Base-by-base conservation (phyloP, 2,329 filamentous ascomycete genomes). In the Thelonectria rubi region DNA sequence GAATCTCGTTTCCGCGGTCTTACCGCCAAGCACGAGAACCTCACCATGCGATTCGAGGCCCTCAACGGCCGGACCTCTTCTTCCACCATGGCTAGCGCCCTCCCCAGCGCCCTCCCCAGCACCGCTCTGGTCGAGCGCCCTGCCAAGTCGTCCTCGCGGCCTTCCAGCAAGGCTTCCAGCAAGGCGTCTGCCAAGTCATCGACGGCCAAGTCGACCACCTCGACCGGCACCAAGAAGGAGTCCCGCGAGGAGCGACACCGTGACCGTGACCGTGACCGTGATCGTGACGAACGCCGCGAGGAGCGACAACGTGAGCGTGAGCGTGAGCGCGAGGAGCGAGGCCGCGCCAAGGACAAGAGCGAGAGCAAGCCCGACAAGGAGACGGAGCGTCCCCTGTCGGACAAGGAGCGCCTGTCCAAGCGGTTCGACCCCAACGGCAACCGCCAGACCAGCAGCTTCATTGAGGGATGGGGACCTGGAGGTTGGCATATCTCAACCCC, bases 401-500 rank as follows among this genome's bases (percentile, higher is more conserved):
- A 47, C n/a, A 55, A 76, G 65, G 75, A 76, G 48, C 77, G 77
- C 15, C 72, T 79, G 54, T 74, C 74, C 30, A 71, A 71, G 56
- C 76, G 77, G 26, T 79, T 79, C 62, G 77, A 77, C 18, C 59
- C 69, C 49, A 65, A 65, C 55, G 47, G 64, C 49, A 66, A 66
- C 63, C 74, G 72, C 47, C 73, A 73, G 45, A 64, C 71, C 58
- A 77, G 75, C 59, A 77, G 74, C 73, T 77, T 74, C 69, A 72
- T 76, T 24, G 75, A 77, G 50, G 67, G 65, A 46, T 75, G 73
- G 74, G 73, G 74, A 62, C 72, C 74, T 55, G 69, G 68, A 66
- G 72, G 71, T 64, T 69, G 74, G 64, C 73, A 69, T 63, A 63
- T 60, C 20, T 72, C 71, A 60, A 65, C 69, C 43, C 56, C 66